Conservation (phyloP, 257 asterid genomes). For the Solanum microdontum region DNA sequence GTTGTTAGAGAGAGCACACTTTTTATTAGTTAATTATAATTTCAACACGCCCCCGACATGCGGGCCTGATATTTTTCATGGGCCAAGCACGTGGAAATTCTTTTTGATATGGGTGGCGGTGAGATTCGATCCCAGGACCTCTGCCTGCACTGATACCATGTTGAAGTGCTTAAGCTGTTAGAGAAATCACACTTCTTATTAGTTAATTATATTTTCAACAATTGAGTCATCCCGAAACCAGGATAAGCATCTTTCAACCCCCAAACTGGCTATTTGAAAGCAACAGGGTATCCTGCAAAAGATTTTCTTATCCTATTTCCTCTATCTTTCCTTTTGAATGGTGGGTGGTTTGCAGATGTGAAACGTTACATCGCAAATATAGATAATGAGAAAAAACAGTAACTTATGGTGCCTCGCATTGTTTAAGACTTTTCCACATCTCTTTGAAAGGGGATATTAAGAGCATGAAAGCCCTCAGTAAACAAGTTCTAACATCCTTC, state of each 20-base stretch:
- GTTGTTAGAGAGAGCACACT: background rate
- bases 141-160: background rate
- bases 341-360: background rate
- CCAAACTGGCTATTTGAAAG: background rate
- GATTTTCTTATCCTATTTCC: background rate
- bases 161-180: background rate
- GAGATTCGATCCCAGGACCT: background rate
- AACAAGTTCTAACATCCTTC: background rate
- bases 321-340: background rate
- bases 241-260: background rate
- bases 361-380: background rate
- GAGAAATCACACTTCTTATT: background rate
- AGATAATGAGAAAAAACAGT: background rate
- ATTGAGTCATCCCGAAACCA: background rate
- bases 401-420: background rate
- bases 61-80: background rate
- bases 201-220: background rate
- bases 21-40: too few species aligned
- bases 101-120: background rate
- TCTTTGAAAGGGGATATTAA: background rate
- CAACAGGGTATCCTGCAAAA: background rate
- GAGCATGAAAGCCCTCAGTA: background rate
- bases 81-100: background rate
- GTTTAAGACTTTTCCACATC: background rate
- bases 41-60: background rate